Evolutionary conservation across 768 basidiomycete species (phyloP), one percentile per base, ranked within the genome.

Genomic region (Amanita phalloides): DNA sequence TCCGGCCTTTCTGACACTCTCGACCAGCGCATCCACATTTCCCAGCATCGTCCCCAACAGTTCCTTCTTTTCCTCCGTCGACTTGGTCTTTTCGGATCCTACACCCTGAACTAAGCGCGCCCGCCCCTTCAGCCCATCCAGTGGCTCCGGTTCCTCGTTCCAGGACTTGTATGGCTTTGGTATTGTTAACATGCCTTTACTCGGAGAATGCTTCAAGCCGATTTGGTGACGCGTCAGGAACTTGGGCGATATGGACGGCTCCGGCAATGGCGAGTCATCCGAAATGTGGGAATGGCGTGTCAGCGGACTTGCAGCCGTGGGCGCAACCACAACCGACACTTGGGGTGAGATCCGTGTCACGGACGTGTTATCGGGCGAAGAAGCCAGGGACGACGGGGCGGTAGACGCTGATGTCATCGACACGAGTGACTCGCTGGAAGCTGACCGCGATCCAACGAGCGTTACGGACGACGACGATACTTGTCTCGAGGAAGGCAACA

Each of bases 1-100:
- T 0, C 90, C 90, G 0, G 88, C 89, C 65, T 82, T 86, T 55
- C 84, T 73, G 32, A 95, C 86, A 0, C 90, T 84, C 55, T 90
- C 89, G 4, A 95, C 89, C 8, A 95, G 73, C 28, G 87, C 85
- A 62, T 94, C 92, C 2, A 95, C 92, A 62, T 95, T 94, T 3
- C 90, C 91, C 41, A 95, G 66, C 80, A 92, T 84, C 42, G 78
- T 82, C 0, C 86, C 85, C 53, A 95, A 61, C 41, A 88, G 63
- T 62, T 81, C 79, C 65, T 85, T 90, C 71, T 92, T 92, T 68
- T 92, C 86, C 53, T 88, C 84, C 39, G 81, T 90, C 39, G 81
- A 85, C 58, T 74, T 73, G 55, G 21, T 36, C 17, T 43, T 43
- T 44, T 44, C 42, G 3, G 41, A 20, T 14, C 39, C 49, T 4